Evolutionary conservation across 2,329 filamentous ascomycete genomes (phyloP).

Genomic region (Microascus cirrosus): DNA sequence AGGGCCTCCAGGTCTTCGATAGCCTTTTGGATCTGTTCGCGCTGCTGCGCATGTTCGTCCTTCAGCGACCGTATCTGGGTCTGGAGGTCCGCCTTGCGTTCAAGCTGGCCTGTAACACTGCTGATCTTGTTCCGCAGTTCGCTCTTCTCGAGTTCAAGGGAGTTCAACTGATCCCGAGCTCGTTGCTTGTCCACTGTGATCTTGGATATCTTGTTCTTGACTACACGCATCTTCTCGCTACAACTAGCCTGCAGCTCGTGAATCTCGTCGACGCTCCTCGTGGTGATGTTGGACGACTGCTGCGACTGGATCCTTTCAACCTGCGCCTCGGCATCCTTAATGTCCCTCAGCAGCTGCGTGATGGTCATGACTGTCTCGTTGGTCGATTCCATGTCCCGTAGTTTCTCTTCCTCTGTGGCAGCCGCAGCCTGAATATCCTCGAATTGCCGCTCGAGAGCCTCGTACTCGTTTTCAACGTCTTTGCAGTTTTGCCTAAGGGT

Average conservation of each 20-base stretch:
- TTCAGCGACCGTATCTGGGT: constrained; percentile 64
- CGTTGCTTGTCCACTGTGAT: constrained; percentile 62
- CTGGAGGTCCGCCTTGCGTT: constrained; percentile 65
- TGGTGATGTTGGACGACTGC: constrained; percentile 52
- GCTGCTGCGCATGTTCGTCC: constrained; percentile 55
- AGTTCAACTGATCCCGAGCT: constrained; percentile 53
- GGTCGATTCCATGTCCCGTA: constrained; percentile 65
- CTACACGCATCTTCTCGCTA: constrained; percentile 53
- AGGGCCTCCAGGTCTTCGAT: constrained; percentile 67
- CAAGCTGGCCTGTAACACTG: constrained; percentile 60
- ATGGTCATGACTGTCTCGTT: constrained; percentile 69
- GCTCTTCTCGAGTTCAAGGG: constrained; percentile 65
- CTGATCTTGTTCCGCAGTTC: constrained; percentile 65
- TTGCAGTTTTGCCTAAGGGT: constrained; percentile 52
- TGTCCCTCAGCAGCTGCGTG: constrained; percentile 58
- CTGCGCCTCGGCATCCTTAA: constrained; percentile 58
- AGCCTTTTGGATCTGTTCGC: constrained; percentile 54
- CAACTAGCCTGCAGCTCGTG: constrained; percentile 61
- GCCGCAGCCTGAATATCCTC: constrained; percentile 60
- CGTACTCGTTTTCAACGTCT: constrained; percentile 49
- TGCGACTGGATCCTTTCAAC: constrained; percentile 66
- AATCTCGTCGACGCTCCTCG: constrained; percentile 71
- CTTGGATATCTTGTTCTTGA: constrained; percentile 54
- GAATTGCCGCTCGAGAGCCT: constrained; percentile 45
- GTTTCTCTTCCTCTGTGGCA: constrained; percentile 50